A percentile compares a stretch with the other conserved stretches of the same genome.
These are phyloP conservation scores for Monilinia aucupariae DNA, from an alignment of 2,329 filamentous ascomycete species.

Conservation along the genomic window DNA sequence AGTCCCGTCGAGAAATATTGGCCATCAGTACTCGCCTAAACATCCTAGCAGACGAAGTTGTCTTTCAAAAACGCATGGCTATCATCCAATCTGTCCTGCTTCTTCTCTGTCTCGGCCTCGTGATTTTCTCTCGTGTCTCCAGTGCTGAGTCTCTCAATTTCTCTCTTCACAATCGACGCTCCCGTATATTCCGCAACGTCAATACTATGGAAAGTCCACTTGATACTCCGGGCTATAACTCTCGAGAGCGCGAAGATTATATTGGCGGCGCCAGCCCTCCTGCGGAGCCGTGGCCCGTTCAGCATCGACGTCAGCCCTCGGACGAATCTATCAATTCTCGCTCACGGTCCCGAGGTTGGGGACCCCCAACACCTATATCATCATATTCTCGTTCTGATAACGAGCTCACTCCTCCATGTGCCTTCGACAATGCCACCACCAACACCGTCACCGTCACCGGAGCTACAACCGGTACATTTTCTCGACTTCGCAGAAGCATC, in stretches of 20 bases:
- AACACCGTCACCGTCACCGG: not conserved
- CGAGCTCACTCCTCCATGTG: conserved; percentile 17
- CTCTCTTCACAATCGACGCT: conserved; percentile 22
- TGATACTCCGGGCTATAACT: conserved; percentile 25
- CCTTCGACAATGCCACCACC: not conserved
- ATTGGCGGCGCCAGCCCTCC: not conserved
- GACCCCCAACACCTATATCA: conserved; percentile 20
- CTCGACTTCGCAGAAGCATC: conserved; percentile 14
- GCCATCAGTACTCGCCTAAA: conserved; percentile 76
- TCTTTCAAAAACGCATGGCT: conserved; percentile 82
- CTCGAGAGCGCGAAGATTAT: conserved; percentile 10
- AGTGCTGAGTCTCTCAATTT: conserved; percentile 33
- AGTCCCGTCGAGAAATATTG: conserved; percentile 75
- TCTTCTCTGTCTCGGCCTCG: conserved; percentile 77
- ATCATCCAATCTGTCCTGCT: conserved; percentile 87
- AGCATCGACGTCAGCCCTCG: conserved; percentile 13
- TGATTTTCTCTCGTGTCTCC: conserved; percentile 65
- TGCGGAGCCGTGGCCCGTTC: not conserved
- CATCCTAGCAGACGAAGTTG: conserved; percentile 87
- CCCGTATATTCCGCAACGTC: conserved; percentile 19
- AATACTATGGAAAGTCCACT: conserved; percentile 26
- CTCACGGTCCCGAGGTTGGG: conserved; percentile 15
- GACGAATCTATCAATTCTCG: conserved; percentile 17
- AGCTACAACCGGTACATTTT: conserved; percentile 10
- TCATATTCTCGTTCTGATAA: conserved; percentile 19